These are phyloP conservation scores for Tuber umbilicatum DNA, from an alignment of 495 filamentous ascomycete genomes.

Conservation along the genomic window DNA sequence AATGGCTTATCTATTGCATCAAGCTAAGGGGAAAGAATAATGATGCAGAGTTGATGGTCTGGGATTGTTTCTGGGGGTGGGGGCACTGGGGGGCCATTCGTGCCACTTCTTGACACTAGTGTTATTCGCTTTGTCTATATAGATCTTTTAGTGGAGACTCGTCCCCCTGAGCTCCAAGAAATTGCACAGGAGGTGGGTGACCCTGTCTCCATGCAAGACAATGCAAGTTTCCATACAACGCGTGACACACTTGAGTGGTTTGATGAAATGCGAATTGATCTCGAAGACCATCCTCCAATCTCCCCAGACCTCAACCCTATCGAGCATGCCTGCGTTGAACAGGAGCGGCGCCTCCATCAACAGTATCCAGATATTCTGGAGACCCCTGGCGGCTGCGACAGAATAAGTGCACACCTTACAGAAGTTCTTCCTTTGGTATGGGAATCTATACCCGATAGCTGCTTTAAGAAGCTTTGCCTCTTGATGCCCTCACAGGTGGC, in stretches of 20 bases:
- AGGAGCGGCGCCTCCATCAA: constrained; percentile 23
- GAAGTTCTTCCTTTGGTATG: constrained; percentile 5
- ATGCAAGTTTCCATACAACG: constrained; percentile 26
- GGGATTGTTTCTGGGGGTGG: constrained; percentile 22
- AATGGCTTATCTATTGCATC: constrained; percentile 30
- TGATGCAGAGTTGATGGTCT: constrained; percentile 15
- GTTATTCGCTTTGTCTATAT: too few relatives aligned
- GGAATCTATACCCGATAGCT: constrained; percentile 7
- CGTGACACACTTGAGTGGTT: constrained; percentile 23
- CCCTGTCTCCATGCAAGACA: too few relatives aligned
- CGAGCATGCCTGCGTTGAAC: constrained; percentile 37
- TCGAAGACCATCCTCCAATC: constrained; percentile 37
- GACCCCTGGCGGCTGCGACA: constrained; percentile 6
- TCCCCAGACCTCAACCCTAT: constrained; percentile 42
- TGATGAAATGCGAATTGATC: constrained; percentile 24
- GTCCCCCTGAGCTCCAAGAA: too few relatives aligned
- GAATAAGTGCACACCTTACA: neutral
- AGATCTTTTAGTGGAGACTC: too few relatives aligned
- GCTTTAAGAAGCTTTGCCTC: too few relatives aligned
- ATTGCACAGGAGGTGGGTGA: too few relatives aligned
- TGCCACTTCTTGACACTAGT: constrained; percentile 9
- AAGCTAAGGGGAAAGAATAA: constrained; percentile 11
- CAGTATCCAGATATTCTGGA: constrained; percentile 15
- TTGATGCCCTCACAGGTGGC: too few relatives aligned
- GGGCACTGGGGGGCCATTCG: constrained; percentile 12